Evolutionary conservation across 129 eudicot species (phyloP).

Genomic region (Pulicaria dysenterica): DNA sequence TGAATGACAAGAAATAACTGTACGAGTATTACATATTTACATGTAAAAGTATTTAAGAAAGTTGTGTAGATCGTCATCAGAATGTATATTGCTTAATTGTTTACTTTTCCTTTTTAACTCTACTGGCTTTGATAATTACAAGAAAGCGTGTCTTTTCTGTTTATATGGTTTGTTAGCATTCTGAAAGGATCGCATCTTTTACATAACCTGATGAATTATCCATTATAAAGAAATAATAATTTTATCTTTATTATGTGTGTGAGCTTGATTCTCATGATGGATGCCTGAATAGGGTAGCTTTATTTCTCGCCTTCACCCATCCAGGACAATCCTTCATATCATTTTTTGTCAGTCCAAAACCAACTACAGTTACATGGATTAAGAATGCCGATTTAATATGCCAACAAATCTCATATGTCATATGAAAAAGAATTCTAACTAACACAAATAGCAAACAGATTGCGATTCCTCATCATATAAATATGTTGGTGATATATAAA

Average conservation of each 20-base stretch:
- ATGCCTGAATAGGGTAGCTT: neutral
- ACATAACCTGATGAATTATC: neutral
- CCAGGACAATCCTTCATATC: neutral
- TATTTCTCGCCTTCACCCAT: neutral
- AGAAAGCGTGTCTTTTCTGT: neutral
- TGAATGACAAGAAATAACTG: neutral
- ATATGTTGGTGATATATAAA: neutral
- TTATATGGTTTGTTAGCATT: neutral
- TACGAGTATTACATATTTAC: neutral
- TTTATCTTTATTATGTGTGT: neutral
- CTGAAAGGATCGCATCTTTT: neutral
- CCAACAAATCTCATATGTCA: neutral
- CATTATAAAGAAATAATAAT: neutral
- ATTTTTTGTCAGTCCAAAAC: constrained; percentile 10
- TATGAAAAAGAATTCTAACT: neutral
- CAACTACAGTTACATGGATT: neutral
- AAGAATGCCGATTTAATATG: neutral
- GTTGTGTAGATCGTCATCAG: neutral
- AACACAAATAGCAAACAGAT: neutral
- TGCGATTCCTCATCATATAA: neutral
- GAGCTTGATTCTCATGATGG: neutral
- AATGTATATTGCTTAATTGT: neutral
- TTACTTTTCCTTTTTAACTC: constrained; percentile 8
- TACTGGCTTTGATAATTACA: neutral
- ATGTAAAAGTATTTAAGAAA: neutral